Evolutionary conservation across 2,329 filamentous ascomycete species (phyloP), one percentile per base, ranked within the genome.

Genomic region (Colletotrichum sp.): DNA sequence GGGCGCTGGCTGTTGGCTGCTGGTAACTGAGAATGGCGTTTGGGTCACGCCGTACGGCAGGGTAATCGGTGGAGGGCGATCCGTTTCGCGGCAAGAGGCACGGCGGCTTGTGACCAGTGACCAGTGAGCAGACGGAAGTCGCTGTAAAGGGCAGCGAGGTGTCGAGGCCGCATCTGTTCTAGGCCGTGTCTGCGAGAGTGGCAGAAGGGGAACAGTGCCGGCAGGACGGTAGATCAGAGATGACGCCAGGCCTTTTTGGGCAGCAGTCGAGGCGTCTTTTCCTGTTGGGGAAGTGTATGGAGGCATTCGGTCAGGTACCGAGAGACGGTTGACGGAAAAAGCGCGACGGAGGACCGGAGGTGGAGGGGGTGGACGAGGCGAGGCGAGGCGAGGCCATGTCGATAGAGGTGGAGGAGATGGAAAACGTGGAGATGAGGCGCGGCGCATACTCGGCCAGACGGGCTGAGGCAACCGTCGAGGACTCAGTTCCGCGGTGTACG

Each of bases 311-410:
- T 57, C 72, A 75, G 72, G 72, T 63, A 75, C 72, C 72, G 72
- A 75, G 57, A 72, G 72, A 75, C 72, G 68, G 72, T 72, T 72
- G 68, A 75, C 72, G 72, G 68, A 55, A 75, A 75, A 75, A 74
- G 60, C 67, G 72, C 67, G 48, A 71, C 72, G 72, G 72, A 74
- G 48, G 48, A 48, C 60, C 67, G 67, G 72, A 66, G 26, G 59
- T 34, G 64, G 52, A 34, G 60, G 34, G 67, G 26, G 36, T 12
- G 32, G 63, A 30, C 43, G 59, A 64, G 71, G 67, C 67, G 66
- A 68, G 66, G 24, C 26, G 55, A 28, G 67, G 55, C 68, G 24
- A 67, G 72, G 60, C 65, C 43, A 74, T 60, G 36, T 71, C 39
- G 18, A 32, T 5, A 43, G 36, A 43, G 36, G 36, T 43, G 36